These are phyloP conservation scores for Ceratocystis variospora DNA, from an alignment of 2,329 filamentous ascomycete species.

Conservation along the genomic window DNA sequence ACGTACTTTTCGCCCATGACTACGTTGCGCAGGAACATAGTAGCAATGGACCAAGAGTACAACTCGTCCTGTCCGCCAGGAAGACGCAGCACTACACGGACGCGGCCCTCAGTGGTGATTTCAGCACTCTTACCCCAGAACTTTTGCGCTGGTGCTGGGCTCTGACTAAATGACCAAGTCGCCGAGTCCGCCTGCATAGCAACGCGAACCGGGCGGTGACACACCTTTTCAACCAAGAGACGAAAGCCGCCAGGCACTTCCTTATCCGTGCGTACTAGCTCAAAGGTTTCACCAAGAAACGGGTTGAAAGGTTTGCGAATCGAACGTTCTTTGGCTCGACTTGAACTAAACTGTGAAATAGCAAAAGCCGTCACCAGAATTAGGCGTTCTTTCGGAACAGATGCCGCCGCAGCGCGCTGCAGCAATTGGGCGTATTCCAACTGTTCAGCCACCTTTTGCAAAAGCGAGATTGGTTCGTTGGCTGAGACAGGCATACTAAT, in stretches of 20 bases:
- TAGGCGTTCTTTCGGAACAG: slow-evolving; percentile 52
- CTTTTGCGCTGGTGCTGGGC: slow-evolving; percentile 79
- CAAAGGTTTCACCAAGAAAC: slow-evolving; percentile 88
- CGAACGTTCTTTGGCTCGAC: slow-evolving; percentile 74
- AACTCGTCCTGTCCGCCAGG: slow-evolving; percentile 57
- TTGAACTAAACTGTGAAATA: slow-evolving; percentile 68
- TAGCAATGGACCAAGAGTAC: slow-evolving; percentile 80
- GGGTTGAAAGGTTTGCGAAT: slow-evolving; percentile 96
- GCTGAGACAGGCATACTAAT: slow-evolving; percentile 96
- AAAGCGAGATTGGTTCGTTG: slow-evolving; percentile 78
- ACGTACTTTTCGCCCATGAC: slow-evolving; percentile 98
- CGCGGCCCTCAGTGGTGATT: slow-evolving; percentile 79
- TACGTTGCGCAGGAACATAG: slow-evolving; percentile 85
- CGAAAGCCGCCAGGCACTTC: slow-evolving; percentile 62
- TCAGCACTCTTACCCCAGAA: slow-evolving; percentile 98
- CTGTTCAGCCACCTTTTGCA: slow-evolving; percentile 81
- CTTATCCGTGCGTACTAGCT: slow-evolving; percentile 74
- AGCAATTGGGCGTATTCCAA: slow-evolving; percentile 81
- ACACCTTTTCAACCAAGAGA: slow-evolving; percentile 89
- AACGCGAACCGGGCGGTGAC: slow-evolving; percentile 79
- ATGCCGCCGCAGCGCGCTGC: slow-evolving; percentile 55
- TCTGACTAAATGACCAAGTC: slow-evolving; percentile 76
- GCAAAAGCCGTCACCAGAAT: slow-evolving; percentile 84
- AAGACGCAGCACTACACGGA: slow-evolving; percentile 57
- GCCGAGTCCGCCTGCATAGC: slow-evolving; percentile 84